phyloP scores from a whole-genome alignment of 2,329 filamentous ascomycete species.

The Aspergillus ochraceoroseus region DNA sequence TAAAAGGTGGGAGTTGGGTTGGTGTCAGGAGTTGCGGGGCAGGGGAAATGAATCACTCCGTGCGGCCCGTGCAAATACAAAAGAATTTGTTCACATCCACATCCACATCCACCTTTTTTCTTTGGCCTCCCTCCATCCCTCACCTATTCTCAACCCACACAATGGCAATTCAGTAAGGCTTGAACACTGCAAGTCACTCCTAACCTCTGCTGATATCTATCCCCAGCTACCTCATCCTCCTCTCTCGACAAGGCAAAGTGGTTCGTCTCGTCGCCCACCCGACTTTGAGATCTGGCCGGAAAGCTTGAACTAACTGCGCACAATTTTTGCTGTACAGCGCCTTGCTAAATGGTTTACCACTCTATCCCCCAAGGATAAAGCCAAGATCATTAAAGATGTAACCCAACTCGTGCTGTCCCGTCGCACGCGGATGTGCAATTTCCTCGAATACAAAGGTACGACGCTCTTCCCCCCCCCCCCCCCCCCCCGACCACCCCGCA shows the following conservation, averaged over 20 bases:
- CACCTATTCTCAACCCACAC: slow-evolving; percentile 11
- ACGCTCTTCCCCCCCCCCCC: slow-evolving; percentile 1
- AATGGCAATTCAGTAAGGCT: slow-evolving; percentile 37
- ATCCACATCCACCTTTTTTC: slow-evolving; percentile 14
- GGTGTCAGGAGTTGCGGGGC: slow-evolving; percentile 9
- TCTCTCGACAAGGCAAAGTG: slow-evolving; percentile 98
- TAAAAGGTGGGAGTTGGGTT: background rate
- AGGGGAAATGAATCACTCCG: slow-evolving; percentile 6
- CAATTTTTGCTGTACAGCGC: slow-evolving; percentile 56
- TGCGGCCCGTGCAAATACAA: slow-evolving; percentile 21
- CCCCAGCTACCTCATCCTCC: slow-evolving; percentile 86
- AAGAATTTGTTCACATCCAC: slow-evolving; percentile 18
- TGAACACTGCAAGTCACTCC: background rate
- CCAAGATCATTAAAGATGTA: slow-evolving; percentile 99
- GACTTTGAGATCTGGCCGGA: slow-evolving; percentile 25
- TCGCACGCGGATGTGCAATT: slow-evolving; percentile 99
- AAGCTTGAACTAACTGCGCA: slow-evolving; percentile 28
- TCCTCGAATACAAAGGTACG: slow-evolving; percentile 95
- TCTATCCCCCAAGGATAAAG: slow-evolving; percentile 94
- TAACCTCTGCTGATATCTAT: slow-evolving; percentile 20
- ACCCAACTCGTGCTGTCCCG: slow-evolving; percentile 93
- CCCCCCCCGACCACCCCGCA: slow-evolving; percentile 2
- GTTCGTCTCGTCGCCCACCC: slow-evolving; percentile 57
- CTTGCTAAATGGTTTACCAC: slow-evolving; percentile 99
- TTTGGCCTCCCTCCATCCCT: slow-evolving; percentile 5